Evolutionary conservation across 2,329 filamentous ascomycete genomes (phyloP).

Genomic region (Phialophora chinensis): DNA sequence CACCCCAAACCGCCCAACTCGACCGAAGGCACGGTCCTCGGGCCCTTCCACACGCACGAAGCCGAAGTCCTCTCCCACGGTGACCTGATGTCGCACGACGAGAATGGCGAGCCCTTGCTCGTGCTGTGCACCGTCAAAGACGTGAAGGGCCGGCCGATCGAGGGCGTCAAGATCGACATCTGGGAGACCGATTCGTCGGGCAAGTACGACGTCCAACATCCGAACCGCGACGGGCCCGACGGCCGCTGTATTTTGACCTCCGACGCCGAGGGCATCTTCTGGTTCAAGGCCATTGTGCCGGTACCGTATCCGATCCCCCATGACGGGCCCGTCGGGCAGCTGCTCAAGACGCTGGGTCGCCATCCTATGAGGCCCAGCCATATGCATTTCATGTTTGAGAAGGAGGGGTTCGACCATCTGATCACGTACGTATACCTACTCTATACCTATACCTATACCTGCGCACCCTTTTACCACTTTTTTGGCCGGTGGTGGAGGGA

Average conservation of each 20-base stretch:
- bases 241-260: slow-evolving; percentile 73
- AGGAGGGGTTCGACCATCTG: slow-evolving; percentile 76
- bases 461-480: too few relatives aligned
- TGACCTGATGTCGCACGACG: slow-evolving; percentile 69
- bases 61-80: slow-evolving; percentile 64
- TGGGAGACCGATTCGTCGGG: slow-evolving; percentile 86
- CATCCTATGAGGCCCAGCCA: slow-evolving; percentile 79
- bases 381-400: slow-evolving; percentile 89
- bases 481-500: neutral
- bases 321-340: slow-evolving; percentile 79
- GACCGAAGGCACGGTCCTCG: slow-evolving; percentile 81
- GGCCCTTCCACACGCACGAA: slow-evolving; percentile 83
- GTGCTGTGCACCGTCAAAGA: slow-evolving; percentile 76
- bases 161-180: slow-evolving; percentile 74
- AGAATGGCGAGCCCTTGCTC: slow-evolving; percentile 71
- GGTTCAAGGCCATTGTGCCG: slow-evolving; percentile 83
- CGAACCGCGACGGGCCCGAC: slow-evolving; percentile 67
- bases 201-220: slow-evolving; percentile 81
- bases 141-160: slow-evolving; percentile 65
- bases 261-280: slow-evolving; percentile 76
- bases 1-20: slow-evolving; percentile 74
- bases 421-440: slow-evolving; percentile 83
- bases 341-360: slow-evolving; percentile 69
- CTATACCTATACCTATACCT: neutral
- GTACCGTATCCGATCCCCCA: slow-evolving; percentile 85